Percentiles rank a stretch among this genome's conserved stretches.
These are phyloP conservation scores for Ophiosphaerella narmari DNA, from an alignment of 2,329 filamentous ascomycete genomes.

Conservation along the genomic window DNA sequence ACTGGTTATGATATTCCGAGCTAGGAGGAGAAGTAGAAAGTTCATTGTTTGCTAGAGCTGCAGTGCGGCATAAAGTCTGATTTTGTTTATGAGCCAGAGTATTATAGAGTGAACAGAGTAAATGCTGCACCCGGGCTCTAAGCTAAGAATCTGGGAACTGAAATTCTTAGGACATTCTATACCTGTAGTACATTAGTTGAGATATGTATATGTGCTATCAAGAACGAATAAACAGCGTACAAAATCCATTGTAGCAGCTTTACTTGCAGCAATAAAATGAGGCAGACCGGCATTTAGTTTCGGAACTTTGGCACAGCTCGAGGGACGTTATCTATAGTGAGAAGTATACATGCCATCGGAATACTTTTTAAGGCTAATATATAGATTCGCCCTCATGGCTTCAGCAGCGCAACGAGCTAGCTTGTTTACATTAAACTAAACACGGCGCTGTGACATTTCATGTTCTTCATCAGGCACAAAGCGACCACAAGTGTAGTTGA, in stretches of 20 bases:
- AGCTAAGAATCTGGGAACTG: too few relatives aligned
- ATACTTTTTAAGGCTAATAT: conserved; percentile 32
- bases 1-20: conserved; percentile 41
- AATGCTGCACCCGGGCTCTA: too few relatives aligned
- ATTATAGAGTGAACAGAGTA: conserved; percentile 34
- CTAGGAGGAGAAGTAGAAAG: conserved; percentile 37
- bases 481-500: conserved; percentile 34
- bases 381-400: conserved; percentile 29
- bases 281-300: conserved; percentile 42
- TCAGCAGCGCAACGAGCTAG: conserved; percentile 30
- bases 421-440: conserved; percentile 35
- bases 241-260: conserved; percentile 46
- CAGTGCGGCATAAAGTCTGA: conserved; percentile 34
- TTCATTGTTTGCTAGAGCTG: conserved; percentile 35
- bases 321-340: conserved; percentile 43
- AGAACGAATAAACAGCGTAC: conserved; percentile 11
- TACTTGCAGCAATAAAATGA: conserved; percentile 44
- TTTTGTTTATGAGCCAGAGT: conserved; percentile 25
- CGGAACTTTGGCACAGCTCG: conserved; percentile 45
- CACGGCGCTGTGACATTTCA: conserved; percentile 27
- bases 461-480: conserved; percentile 31
- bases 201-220: too few relatives aligned
- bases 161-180: conserved; percentile 33
- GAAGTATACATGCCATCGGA: conserved; percentile 42
- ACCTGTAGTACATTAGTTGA: conserved; percentile 22